Conservation (phyloP, 148 eudicot genomes). For the Drosera capensis region DNA sequence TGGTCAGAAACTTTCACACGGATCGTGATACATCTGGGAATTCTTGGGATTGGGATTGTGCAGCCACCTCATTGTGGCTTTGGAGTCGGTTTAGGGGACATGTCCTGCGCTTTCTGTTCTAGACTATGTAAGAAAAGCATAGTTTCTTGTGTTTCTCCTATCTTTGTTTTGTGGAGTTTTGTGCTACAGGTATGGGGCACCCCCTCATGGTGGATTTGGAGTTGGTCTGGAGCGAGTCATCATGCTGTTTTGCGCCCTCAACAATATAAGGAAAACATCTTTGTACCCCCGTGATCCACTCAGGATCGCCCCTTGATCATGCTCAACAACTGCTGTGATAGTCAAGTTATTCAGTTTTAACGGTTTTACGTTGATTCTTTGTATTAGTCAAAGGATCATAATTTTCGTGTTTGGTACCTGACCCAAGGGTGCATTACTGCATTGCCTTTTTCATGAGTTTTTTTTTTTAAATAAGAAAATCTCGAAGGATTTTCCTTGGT, state of each 20-base stretch:
- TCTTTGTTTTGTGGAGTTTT: background rate
- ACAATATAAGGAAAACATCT: constrained; percentile 71
- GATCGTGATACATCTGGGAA: too few species aligned
- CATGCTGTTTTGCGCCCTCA: constrained; percentile 76
- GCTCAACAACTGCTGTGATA: background rate
- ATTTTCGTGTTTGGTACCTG: too few species aligned
- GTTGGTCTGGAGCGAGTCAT: constrained; percentile 90
- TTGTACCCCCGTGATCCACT: constrained; percentile 67
- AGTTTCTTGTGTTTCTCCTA: background rate
- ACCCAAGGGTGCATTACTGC: too few species aligned
- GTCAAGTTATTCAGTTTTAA: too few species aligned
- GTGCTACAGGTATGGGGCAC: constrained; percentile 69
- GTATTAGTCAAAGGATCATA: too few species aligned
- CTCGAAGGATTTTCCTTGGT: too few species aligned
- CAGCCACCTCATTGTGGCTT: constrained; percentile 96
- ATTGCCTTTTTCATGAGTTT: too few species aligned
- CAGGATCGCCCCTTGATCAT: constrained; percentile 44
- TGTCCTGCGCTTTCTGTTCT: too few species aligned
- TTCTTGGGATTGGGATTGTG: too few species aligned
- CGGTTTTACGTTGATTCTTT: too few species aligned
- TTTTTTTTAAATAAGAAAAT: too few species aligned
- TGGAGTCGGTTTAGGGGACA: constrained; percentile 88
- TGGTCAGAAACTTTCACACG: too few species aligned
- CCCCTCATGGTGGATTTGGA: constrained; percentile 97
- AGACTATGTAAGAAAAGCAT: background rate